Conservation (phyloP, 345 rosid species). For the Populus pruinosa region DNA sequence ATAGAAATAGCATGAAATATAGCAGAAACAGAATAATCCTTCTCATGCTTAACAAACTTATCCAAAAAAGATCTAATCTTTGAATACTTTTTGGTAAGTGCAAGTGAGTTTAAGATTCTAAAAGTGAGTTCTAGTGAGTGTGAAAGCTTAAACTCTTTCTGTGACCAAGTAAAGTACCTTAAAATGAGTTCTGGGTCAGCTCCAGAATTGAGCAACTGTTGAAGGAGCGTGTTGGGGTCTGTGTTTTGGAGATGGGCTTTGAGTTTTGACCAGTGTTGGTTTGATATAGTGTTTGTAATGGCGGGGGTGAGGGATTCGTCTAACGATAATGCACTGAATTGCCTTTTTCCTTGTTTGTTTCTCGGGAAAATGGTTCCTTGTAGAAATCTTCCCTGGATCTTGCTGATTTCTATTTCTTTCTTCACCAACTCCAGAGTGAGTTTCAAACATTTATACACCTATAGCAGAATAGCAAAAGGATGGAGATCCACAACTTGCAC, state of each 20-base stretch:
- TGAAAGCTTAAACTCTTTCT: slow-evolving; percentile 35
- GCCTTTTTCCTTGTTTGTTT: slow-evolving; percentile 18
- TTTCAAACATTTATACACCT: no score
- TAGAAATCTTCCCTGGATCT: not conserved
- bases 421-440: no score
- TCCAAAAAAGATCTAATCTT: slow-evolving; percentile 67
- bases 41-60: slow-evolving; percentile 41
- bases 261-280: slow-evolving; percentile 63
- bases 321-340: slow-evolving; percentile 20
- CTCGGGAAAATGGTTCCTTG: not conserved
- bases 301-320: slow-evolving; percentile 1
- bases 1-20: slow-evolving; percentile 58
- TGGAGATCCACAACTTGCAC: no score
- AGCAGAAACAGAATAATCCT: slow-evolving; percentile 41
- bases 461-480: no score
- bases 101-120: slow-evolving; percentile 46
- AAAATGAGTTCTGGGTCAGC: slow-evolving; percentile 52
- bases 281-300: slow-evolving; percentile 44
- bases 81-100: slow-evolving; percentile 42
- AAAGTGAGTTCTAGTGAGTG: slow-evolving; percentile 45
- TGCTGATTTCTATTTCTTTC: not conserved
- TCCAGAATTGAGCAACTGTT: slow-evolving; percentile 45
- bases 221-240: slow-evolving; percentile 36
- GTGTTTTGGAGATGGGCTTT: slow-evolving; percentile 31
- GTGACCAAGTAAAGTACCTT: slow-evolving; percentile 61